Base-by-base conservation (phyloP, 805 yeast species). In the Candida anglica region DNA sequence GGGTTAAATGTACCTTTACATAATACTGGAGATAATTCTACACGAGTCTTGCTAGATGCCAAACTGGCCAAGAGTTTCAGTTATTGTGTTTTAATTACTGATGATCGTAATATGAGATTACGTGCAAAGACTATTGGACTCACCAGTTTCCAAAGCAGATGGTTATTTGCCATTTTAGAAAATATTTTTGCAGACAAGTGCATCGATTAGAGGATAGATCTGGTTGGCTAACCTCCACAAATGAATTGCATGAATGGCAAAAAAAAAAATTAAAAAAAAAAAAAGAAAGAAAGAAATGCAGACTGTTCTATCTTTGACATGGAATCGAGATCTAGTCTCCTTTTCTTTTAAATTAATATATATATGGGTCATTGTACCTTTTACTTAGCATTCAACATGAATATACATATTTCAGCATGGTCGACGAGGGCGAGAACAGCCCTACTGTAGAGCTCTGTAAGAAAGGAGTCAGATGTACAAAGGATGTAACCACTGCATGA, bases 21-120 rank as follows among this genome's bases (percentile, higher is more conserved):
- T 38, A 27, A 21, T 4, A 18, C 16, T 10, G 34, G 34, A 13
- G 18, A 34, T 23, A 41, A 46, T 13, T 32, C 38, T 8, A 36
- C 38, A 23, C 37, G 48, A 3, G 27, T 49, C 39, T 51, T 45
- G 18, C 47, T 51, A 41, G 63, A 53, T 34, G 50, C 47, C 35
- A 69, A 48, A 46, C 58, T 64, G 24, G 68, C 79, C 11, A 56
- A 57, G 33, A 50, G 53, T 18, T 76, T 79, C 52, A 61, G 70
- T 30, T 77, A 77, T 51, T 77, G 83, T 41, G 69, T 81, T 18
- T 57, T 84, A 32, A 74, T 84, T 23, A 80, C 89, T 2, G 91
- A 84, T 56, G 91, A 85, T 51, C 61, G 79, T 36, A 81, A 79
- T 42, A 78, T 84, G 85, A 64, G 84, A 41, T 54, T 78, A 26